A percentile compares a stretch with the other conserved stretches of the same genome.
These are phyloP conservation scores for Cladophialophora chaetospira DNA, from an alignment of 2,329 filamentous ascomycete species.

Conservation along the genomic window DNA sequence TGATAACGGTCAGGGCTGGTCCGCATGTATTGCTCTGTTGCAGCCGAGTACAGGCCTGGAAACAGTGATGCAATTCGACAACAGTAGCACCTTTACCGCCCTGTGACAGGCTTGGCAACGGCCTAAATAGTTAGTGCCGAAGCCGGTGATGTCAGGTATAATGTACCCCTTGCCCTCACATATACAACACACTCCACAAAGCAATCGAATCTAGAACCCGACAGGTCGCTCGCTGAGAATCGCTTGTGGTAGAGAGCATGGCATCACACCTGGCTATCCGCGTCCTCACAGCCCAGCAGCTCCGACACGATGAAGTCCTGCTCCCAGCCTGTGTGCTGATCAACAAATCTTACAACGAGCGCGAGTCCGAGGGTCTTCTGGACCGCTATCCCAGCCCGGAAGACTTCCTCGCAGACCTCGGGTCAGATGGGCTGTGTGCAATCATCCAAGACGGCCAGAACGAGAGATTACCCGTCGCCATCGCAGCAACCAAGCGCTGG, in stretches of 20 bases:
- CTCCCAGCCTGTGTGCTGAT: slow-evolving; percentile 5
- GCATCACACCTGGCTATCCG: slow-evolving; percentile 5
- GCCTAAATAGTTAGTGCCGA: slow-evolving; percentile 1
- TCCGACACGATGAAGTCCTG: slow-evolving; percentile 4
- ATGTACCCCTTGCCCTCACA: slow-evolving; percentile 3
- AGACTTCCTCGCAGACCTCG: slow-evolving; percentile 6
- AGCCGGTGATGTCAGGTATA: slow-evolving; percentile 3
- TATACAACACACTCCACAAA: background rate
- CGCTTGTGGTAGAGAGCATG: background rate
- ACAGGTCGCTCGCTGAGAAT: slow-evolving; percentile 6
- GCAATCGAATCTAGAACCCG: slow-evolving; percentile 1
- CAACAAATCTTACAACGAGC: slow-evolving; percentile 9
- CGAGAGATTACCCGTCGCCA: slow-evolving; percentile 5
- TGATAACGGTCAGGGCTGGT: too few species aligned
- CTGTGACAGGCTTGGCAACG: background rate
- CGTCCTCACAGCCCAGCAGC: slow-evolving; percentile 6
- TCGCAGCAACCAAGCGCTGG: slow-evolving; percentile 5
- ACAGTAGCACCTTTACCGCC: too few species aligned
- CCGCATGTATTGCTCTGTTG: too few species aligned
- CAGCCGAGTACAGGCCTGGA: too few species aligned
- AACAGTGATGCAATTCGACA: too few species aligned
- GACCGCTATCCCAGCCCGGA: slow-evolving; percentile 10
- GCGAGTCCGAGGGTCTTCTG: slow-evolving; percentile 6
- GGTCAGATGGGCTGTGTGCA: slow-evolving; percentile 3
- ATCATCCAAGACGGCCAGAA: slow-evolving; percentile 5